A percentile compares a stretch with the other conserved stretches of the same genome.
Evolutionary conservation across 2,329 filamentous ascomycete species (phyloP).

Genomic region (Cladosporium sp.): DNA sequence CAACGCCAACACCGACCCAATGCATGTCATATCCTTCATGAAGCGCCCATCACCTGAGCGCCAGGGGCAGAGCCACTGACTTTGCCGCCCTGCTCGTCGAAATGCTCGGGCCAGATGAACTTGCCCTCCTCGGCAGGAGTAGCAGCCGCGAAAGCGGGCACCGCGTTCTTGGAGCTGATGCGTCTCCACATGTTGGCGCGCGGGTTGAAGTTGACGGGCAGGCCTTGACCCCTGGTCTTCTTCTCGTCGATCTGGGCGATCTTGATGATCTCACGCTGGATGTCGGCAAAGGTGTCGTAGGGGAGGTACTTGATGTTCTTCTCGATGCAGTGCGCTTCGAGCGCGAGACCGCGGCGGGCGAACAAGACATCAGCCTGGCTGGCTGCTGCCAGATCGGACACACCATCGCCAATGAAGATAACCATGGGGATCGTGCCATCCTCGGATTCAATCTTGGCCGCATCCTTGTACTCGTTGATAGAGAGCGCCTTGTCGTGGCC

Average conservation of each 20-base stretch:
- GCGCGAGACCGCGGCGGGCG: slow-evolving; percentile 55
- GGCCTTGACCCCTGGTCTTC: slow-evolving; percentile 54
- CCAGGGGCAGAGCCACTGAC: neutral
- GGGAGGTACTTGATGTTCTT: slow-evolving; percentile 54
- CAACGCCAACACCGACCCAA: neutral
- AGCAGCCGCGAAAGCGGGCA: slow-evolving; percentile 45
- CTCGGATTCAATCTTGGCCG: slow-evolving; percentile 49
- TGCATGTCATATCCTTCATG: neutral
- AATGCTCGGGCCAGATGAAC: slow-evolving; percentile 57
- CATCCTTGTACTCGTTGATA: slow-evolving; percentile 54
- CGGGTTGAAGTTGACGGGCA: slow-evolving; percentile 59
- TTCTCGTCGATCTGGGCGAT: slow-evolving; percentile 55
- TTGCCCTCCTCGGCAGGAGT: slow-evolving; percentile 56
- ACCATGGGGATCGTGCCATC: slow-evolving; percentile 60
- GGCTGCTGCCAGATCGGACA: slow-evolving; percentile 61
- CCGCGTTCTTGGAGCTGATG: slow-evolving; percentile 52
- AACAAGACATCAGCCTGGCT: slow-evolving; percentile 63
- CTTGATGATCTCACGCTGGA: slow-evolving; percentile 53
- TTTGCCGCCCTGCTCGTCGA: slow-evolving; percentile 23
- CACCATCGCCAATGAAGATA: slow-evolving; percentile 64
- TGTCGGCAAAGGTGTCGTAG: slow-evolving; percentile 61
- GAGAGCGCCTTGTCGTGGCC: slow-evolving; percentile 63
- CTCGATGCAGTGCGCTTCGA: slow-evolving; percentile 62
- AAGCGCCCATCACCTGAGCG: neutral
- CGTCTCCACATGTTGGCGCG: slow-evolving; percentile 63